Evolutionary conservation across 371 early-diverging fungal species (phyloP).

Genomic region (Mortierella sp.): DNA sequence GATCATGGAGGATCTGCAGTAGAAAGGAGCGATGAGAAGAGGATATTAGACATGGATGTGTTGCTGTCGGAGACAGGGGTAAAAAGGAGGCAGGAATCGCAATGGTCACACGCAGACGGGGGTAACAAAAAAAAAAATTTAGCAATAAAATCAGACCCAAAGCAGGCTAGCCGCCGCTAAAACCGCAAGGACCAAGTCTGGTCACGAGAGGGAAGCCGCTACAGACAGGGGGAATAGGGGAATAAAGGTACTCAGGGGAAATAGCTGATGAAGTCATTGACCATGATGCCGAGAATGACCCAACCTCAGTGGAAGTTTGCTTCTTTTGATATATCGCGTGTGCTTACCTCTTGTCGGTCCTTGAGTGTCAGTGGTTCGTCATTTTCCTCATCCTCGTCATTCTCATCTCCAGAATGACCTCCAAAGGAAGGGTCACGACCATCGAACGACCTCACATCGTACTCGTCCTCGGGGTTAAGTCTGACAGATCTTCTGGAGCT

Average conservation of each 20-base stretch:
- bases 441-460: constrained; percentile 37
- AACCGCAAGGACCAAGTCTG: background rate
- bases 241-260: background rate
- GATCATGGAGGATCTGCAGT: background rate
- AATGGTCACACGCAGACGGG: background rate
- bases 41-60: constrained; percentile 11
- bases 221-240: background rate
- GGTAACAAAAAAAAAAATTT: constrained; percentile 7
- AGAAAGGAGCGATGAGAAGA: constrained; percentile 2
- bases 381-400: constrained; percentile 59
- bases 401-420: constrained; percentile 31
- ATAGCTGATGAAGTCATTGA: background rate
- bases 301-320: background rate
- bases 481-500: constrained; percentile 47
- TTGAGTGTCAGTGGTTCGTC: constrained; percentile 72
- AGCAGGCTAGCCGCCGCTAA: background rate
- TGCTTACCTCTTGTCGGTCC: constrained; percentile 72
- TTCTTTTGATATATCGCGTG: constrained; percentile 7
- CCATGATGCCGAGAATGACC: background rate
- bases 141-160: background rate
- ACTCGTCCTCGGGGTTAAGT: constrained; percentile 38
- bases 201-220: constrained; percentile 3
- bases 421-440: constrained; percentile 24
- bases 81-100: background rate
- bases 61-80: constrained; percentile 6